Evolutionary conservation across 139 green algal species (phyloP).

Genomic region (Pleodorina starrii): DNA sequence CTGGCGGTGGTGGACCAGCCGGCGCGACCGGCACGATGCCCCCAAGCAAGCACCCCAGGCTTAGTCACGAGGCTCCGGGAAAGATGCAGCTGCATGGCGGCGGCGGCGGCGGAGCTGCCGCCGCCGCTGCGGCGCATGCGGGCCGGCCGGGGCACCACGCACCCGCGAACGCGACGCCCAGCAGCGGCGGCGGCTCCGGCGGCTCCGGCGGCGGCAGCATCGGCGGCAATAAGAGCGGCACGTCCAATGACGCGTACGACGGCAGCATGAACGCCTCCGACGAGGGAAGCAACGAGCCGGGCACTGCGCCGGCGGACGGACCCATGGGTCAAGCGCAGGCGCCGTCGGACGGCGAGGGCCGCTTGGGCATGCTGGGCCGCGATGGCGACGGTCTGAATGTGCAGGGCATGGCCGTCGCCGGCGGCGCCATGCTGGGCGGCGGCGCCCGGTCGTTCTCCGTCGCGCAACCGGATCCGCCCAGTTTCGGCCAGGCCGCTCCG

Average conservation of each 20-base stretch:
- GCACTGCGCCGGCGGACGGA: constrained; percentile 53
- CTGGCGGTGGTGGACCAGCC: too few relatives aligned
- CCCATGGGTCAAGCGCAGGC: constrained; percentile 32
- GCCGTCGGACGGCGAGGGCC: constrained; percentile 26
- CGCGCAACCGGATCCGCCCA: constrained; percentile 15
- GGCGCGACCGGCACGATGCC: not conserved
- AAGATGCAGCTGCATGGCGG: not conserved
- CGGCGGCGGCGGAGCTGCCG: not conserved
- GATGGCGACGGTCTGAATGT: constrained; percentile 21
- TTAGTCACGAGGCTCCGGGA: not conserved
- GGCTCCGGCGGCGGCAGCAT: constrained; percentile 51
- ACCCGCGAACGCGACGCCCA: constrained; percentile 27
- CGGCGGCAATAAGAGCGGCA: constrained; percentile 47
- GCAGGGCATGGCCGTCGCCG: constrained; percentile 19
- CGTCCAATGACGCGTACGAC: constrained; percentile 45
- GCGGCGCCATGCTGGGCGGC: constrained; percentile 3
- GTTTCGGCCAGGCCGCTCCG: not conserved
- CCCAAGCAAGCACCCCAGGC: constrained; percentile 1
- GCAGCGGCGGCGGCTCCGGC: constrained; percentile 18
- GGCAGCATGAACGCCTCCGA: constrained; percentile 65
- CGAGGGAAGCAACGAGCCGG: constrained; percentile 67
- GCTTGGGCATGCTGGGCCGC: not conserved
- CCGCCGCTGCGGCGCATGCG: not conserved
- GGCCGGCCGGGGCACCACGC: not conserved
- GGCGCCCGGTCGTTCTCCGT: constrained; percentile 33